Base-by-base conservation (phyloP, 345 rosid genomes). In the Erodium maritimum region DNA sequence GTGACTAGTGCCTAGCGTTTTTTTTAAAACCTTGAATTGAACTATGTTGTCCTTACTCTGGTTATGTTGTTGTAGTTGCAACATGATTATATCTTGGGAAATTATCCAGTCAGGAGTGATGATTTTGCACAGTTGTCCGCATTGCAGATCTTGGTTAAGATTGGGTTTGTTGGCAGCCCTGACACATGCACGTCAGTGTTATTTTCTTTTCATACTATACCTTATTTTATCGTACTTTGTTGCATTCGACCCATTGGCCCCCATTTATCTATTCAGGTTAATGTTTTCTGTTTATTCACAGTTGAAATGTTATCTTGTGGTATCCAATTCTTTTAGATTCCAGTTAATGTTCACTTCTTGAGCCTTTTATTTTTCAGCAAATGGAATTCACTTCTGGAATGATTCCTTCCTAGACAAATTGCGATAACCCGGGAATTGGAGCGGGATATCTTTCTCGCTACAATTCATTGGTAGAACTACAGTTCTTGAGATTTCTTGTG, bases 91-190 rank as follows among this genome's bases (percentile, higher is more conserved):
- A 75, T 89, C 57, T 69, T 81, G 76, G 99, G 99, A 61, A 89
- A 89, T 75, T 93, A 89, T 81, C 99, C 99, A 48, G 95, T 93
- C 66, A 96, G 96, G 67, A 85, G 96, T 75, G 99, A 93, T 72
- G 96, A 85, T 82, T 95, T 95, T 72, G 96, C 95, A 5, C 96
- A 89, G 70, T 72, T 93, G 64, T 93, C 94, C 66, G 99, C 96
- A 23, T 74, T 93, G 73, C 99, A 93, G 65, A 93, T 93, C 67
- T 78, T 93, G 65, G 94, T 85, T 64, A 96, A 88, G 62, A 82
- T 89, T 74, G 99, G 99, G 62, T 82, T 75, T 83, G 80, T 85
- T 68, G 76, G 66, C 73, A 85, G 72, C 69, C 96, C 96, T 13
- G 96, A 93, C 75, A 75, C 83, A 55, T 93, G 87, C 91, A 79